Base-by-base conservation (phyloP, 805 yeast species). In the Candida wancherniae region DNA sequence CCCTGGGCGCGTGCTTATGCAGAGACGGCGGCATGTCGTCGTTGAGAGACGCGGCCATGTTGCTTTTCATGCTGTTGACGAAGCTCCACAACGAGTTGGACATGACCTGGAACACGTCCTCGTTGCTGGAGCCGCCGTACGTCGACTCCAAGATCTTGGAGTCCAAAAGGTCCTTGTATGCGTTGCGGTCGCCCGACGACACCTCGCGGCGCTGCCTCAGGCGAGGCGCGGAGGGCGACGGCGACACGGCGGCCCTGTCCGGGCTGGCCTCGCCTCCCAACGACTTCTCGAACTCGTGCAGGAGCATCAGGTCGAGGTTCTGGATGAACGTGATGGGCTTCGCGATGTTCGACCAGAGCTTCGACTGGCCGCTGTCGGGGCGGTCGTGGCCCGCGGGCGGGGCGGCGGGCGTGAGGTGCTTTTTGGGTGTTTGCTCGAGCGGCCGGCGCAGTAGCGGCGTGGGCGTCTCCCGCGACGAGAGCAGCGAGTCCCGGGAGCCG, bases 221-320 rank as follows among this genome's bases (percentile, higher is more conserved):
- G n/a, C n/a, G n/a, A n/a, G n/a, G n/a, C n/a, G n/a, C n/a, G n/a
- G n/a, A n/a, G n/a, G n/a, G n/a, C n/a, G n/a, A n/a, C n/a, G n/a
- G n/a, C n/a, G n/a, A n/a, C n/a, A n/a, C n/a, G n/a, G n/a, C n/a
- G n/a, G n/a, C n/a, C n/a, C n/a, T n/a, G n/a, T n/a, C n/a, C n/a
- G n/a, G n/a, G n/a, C n/a, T n/a, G n/a, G 12, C 11, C 10, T 35
- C 40, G 10, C 37, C 40, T 6, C 26, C 17, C 10, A 38, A 18
- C 5, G 40, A 36, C 19, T 29, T 29, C 19, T 80, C 87, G 34
- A 81, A 62, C 50, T 80, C 87, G 35, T 67, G 71, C 47, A 76
- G 84, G 19, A 81, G 58, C 53, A 78, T 61, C 31, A 71, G 75
- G 50, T 81, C 90, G 47, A 81, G 70, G 39, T 77, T 84, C 43